Conservation (phyloP, 805 yeast species). For the Tanozyma kutaoensis region DNA sequence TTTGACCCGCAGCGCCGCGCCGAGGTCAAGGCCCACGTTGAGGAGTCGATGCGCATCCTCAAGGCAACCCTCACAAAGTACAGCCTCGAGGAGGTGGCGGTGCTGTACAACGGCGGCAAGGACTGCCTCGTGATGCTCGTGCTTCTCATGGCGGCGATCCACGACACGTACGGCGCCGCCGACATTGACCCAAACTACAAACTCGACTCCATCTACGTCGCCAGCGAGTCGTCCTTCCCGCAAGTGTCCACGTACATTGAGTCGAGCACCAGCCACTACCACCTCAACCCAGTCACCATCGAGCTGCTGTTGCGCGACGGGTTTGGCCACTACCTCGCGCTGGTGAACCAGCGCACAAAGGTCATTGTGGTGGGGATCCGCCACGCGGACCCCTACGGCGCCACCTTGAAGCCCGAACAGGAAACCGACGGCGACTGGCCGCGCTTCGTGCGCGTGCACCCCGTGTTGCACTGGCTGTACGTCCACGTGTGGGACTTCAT, state of each 20-base stretch:
- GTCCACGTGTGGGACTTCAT: constrained; percentile 79
- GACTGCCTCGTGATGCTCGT: constrained; percentile 87
- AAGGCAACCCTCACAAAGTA: constrained; percentile 15
- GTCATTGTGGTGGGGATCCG: constrained; percentile 84
- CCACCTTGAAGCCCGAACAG: constrained; percentile 43
- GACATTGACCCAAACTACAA: constrained; percentile 10
- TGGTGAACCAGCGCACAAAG: constrained; percentile 36
- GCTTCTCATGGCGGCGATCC: constrained; percentile 47
- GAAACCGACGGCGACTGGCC: constrained; percentile 91
- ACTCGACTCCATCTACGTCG: constrained; percentile 58
- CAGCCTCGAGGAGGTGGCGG: constrained; percentile 42
- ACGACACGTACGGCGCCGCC: constrained; percentile 7
- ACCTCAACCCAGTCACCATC: constrained; percentile 33
- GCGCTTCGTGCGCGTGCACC: constrained; percentile 67
- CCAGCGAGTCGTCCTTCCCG: constrained; percentile 58
- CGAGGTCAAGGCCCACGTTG: constrained; percentile 14
- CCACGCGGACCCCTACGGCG: constrained; percentile 77
- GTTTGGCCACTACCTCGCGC: constrained; percentile 43
- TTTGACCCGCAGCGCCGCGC: constrained; percentile 10
- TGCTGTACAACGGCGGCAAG: constrained; percentile 93
- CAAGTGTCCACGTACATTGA: constrained; percentile 58
- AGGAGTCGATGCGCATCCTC: constrained; percentile 14
- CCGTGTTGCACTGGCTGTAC: constrained; percentile 80
- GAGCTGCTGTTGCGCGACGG: constrained; percentile 52
- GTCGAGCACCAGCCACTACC: constrained; percentile 38